Percentiles rank a stretch among this genome's conserved stretches.
These are phyloP conservation scores for Didymosphaeria variabile DNA, from an alignment of 2,329 filamentous ascomycete genomes.

Conservation along the genomic window DNA sequence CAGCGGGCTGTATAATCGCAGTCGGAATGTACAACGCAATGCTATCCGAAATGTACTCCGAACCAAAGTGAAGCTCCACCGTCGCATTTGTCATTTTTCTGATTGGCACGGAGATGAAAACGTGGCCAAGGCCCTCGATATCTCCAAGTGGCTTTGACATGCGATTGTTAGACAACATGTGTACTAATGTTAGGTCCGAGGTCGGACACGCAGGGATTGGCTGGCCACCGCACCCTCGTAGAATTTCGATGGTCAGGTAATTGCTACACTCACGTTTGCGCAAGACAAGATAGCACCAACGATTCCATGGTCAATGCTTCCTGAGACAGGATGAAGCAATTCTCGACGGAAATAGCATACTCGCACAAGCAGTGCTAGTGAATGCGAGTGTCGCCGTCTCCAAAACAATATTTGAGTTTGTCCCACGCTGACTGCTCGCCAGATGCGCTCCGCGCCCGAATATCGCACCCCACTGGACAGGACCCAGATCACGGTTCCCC, in stretches of 20 bases:
- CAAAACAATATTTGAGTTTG: background rate
- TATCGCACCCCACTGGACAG: conserved; percentile 9
- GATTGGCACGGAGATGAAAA: background rate
- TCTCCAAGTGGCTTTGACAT: background rate
- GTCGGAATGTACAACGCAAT: no score
- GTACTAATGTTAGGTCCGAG: conserved; percentile 12
- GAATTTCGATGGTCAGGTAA: background rate
- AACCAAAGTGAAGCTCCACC: no score
- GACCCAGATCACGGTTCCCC: conserved; percentile 7
- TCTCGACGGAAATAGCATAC: background rate
- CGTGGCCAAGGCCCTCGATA: background rate
- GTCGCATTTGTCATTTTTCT: background rate
- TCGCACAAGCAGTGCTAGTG: conserved; percentile 2
- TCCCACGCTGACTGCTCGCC: conserved; percentile 1
- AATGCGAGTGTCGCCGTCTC: background rate
- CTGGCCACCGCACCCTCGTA: background rate
- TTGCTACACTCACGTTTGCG: background rate
- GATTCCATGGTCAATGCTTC: background rate
- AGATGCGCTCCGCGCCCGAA: conserved; percentile 1
- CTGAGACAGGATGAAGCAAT: background rate
- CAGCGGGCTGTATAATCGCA: no score
- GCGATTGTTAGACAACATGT: conserved; percentile 7
- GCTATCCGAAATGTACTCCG: no score
- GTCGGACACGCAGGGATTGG: conserved; percentile 8
- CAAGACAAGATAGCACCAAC: conserved; percentile 1